phyloP scores from a whole-genome alignment of 1,284 basidiomycete species.

The Boletus semigastroideus region DNA sequence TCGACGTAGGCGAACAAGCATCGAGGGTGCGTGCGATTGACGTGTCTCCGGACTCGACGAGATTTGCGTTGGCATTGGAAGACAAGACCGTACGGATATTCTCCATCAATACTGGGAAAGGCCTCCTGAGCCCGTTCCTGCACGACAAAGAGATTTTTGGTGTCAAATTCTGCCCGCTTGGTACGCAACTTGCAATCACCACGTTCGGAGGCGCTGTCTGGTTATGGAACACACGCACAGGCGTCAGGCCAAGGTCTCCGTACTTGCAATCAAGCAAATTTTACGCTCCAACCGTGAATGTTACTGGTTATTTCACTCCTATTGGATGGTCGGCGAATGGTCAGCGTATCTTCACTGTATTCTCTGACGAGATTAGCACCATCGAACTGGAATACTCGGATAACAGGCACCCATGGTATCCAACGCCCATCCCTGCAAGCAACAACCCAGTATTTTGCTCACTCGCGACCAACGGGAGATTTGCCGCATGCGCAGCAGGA shows the following conservation, averaged over 20 bases:
- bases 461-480: conserved; percentile 10
- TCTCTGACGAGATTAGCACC: neutral
- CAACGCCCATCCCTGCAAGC: neutral
- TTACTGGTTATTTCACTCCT: neutral
- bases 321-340: conserved; percentile 2
- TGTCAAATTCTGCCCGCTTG: conserved; percentile 6
- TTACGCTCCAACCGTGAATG: too few species aligned
- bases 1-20: conserved; percentile 1
- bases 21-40: conserved; percentile 3
- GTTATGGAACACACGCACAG: neutral
- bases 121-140: neutral
- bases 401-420: neutral
- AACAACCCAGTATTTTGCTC: neutral
- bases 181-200: neutral
- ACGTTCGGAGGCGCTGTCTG: neutral
- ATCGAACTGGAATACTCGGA: neutral
- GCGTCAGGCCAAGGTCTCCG: neutral
- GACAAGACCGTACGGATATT: conserved; percentile 4
- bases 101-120: neutral
- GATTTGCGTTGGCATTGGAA: conserved; percentile 5
- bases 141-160: neutral
- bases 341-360: neutral
- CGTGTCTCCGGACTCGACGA: conserved; percentile 7
- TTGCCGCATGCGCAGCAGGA: conserved; percentile 1
- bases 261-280: rapidly evolving